Base-by-base conservation (phyloP, 75 land plant species). In the Picea sitchensis region DNA sequence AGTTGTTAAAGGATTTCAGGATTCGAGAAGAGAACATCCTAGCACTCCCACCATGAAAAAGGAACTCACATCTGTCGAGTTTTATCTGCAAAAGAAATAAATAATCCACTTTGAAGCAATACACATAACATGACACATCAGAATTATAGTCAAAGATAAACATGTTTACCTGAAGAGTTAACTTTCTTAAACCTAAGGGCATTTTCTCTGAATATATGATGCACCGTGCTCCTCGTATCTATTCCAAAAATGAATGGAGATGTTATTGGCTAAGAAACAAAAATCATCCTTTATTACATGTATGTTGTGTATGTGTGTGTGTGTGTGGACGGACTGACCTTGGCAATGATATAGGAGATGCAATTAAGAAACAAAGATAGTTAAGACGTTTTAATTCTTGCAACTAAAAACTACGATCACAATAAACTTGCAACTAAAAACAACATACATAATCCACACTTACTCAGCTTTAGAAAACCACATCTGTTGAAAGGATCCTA, bases 391-490 rank as follows among this genome's bases (percentile, higher is more conserved):
- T 51, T 20, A 17, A 81, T 51, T 47, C 13, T 54, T 14, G 20
- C 58, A 51, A 21, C 9, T 6, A 26, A n/a, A 64, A n/a, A 17
- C 18, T n/a, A 26, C 18, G 26, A 64, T 64, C 11, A 17, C 65
- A 64, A 64, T 64, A 18, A 11, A 11, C 12, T 14, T 30, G 13
- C 34, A 71, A 36, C 81, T 31, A 34, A 32, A 44, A 26, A 54
- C 38, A 15, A 62, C 68, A 81, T 47, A 14, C 56, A 41, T 9
- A 38, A 73, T 18, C 20, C 36, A 30, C 23, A 71, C 96, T 89
- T 87, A 96, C 98, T 96, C 98, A 5, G 96, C 83, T 72, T 96
- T 96, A 76, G 98, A 96, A 85, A 96, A 94, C 98, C 98, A 96
- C 98, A 96, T 94, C 80, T 96, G 98, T 84, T 96, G 98, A 80